A percentile compares a stretch with the other conserved stretches of the same genome.
Conservation (phyloP, 495 filamentous ascomycete genomes). For the Lophiotrema nucula region DNA sequence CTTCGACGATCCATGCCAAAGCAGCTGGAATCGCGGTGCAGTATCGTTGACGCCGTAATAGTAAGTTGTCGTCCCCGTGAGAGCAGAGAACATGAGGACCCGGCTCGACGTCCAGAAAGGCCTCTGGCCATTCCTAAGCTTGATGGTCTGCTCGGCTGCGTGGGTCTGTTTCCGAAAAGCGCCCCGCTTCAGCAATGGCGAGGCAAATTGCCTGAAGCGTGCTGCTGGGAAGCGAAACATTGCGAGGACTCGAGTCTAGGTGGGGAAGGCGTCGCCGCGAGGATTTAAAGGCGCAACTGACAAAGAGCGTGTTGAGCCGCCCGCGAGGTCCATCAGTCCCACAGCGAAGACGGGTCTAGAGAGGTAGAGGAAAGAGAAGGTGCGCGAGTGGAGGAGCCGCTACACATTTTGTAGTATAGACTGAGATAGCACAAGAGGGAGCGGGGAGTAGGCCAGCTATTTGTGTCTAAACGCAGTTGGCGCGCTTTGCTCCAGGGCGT, state of each 20-base stretch:
- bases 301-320: not conserved
- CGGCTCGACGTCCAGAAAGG: constrained; percentile 41
- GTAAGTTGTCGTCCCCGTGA: constrained; percentile 40
- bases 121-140: constrained; percentile 9
- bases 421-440: constrained; percentile 23
- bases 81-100: constrained; percentile 39
- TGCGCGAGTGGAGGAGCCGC: constrained; percentile 11
- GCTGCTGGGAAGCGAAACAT: constrained; percentile 28
- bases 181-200: constrained; percentile 31
- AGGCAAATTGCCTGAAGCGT: constrained; percentile 23
- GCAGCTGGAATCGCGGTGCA: constrained; percentile 4
- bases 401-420: constrained; percentile 34
- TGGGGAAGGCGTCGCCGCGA: constrained; percentile 7
- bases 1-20: constrained; percentile 15
- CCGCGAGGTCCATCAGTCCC: constrained; percentile 26
- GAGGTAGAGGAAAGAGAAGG: not conserved
- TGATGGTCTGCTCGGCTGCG: constrained; percentile 20
- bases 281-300: constrained; percentile 2
- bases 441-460: constrained; percentile 31
- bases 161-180: constrained; percentile 21
- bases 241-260: constrained; percentile 4
- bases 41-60: constrained; percentile 36
- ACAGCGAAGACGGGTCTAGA: constrained; percentile 1
- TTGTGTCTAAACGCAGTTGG: constrained; percentile 39
- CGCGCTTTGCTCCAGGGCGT: constrained; percentile 19